These are phyloP conservation scores for Chaetomium tenue DNA, from an alignment of 495 filamentous ascomycete species.

Conservation along the genomic window DNA sequence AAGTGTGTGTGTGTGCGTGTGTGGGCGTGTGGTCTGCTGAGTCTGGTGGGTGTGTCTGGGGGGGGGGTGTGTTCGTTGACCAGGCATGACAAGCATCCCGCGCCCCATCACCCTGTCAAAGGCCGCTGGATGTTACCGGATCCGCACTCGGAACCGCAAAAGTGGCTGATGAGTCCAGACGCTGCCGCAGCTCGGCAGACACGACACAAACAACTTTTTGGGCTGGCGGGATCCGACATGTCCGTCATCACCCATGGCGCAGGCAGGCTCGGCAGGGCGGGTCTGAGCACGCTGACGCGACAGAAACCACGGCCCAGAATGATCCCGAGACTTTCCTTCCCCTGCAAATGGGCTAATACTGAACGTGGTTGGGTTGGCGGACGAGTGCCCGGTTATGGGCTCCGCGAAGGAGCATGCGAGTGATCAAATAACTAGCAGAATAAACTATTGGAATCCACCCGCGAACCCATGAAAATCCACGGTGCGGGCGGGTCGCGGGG, in stretches of 20 bases:
- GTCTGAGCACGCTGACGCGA: conserved; percentile 18
- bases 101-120: background rate
- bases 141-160: background rate
- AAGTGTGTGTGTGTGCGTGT: background rate
- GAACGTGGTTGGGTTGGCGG: background rate
- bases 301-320: conserved; percentile 9
- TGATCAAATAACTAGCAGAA: conserved; percentile 3
- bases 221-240: conserved; percentile 16
- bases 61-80: no score
- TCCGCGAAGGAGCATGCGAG: conserved; percentile 1
- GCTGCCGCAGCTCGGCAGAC: conserved; percentile 3
- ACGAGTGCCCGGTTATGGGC: background rate
- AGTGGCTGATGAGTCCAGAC: background rate
- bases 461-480: background rate
- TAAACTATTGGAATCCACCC: conserved; percentile 10
- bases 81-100: background rate
- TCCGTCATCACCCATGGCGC: conserved; percentile 22
- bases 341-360: background rate
- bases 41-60: background rate
- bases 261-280: background rate
- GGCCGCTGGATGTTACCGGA: background rate
- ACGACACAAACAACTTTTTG: background rate
- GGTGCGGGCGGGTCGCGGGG: conserved; percentile 6
- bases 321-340: conserved; percentile 13
- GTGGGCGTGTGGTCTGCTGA: background rate